Evolutionary conservation across 768 basidiomycete genomes (phyloP), one percentile per base, ranked within the genome.

Genomic region (Hortiboletus flavorubellus): DNA sequence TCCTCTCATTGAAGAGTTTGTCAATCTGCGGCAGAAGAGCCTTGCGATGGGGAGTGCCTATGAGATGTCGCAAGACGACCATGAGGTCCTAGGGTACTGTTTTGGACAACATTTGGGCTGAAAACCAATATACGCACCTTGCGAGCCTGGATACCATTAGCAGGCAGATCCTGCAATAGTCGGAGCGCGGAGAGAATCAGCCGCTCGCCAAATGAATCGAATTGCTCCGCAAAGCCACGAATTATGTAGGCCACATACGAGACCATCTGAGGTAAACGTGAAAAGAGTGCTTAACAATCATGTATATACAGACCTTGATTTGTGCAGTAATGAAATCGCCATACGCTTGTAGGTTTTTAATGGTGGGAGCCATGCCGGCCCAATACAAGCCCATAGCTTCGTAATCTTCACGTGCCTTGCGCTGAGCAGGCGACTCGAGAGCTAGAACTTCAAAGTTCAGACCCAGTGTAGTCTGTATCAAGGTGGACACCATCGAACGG

Each of bases 151-250:
- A 93, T 87, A 9, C 87, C 87, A 65, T 89, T 91, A 0, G 88
- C 79, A 38, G 97, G 95, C 66, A 94, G 94, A 68, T 98, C 95
- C 67, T 97, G 91, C 46, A 98, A 77, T 33, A 98, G 76, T n/a
- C 97, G 82, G 34, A 98, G 73, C 30, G 89, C 86, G 21, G 85
- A 83, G 48, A 89, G 75, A 33, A 94, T 86, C 26, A 98, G 80
- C 5, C 80, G 83, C 66, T 96, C 91, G 10, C 88, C 86, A 62
- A 93, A 91, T 3, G 82, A 75, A 40, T 89, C 84, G 53, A 85
- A 80, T 46, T 86, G 82, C 38, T 80, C 78, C n/a, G 73, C 72
- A 44, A 78, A 74, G 65, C 85, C 76, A 68, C 95, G 82, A 61
- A 95, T 83, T 21, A 95, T 84, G 75, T 93, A 97, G 2, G 93